Evolutionary conservation across 805 yeast genomes (phyloP).

Genomic region (Candida sakaeoensis): DNA sequence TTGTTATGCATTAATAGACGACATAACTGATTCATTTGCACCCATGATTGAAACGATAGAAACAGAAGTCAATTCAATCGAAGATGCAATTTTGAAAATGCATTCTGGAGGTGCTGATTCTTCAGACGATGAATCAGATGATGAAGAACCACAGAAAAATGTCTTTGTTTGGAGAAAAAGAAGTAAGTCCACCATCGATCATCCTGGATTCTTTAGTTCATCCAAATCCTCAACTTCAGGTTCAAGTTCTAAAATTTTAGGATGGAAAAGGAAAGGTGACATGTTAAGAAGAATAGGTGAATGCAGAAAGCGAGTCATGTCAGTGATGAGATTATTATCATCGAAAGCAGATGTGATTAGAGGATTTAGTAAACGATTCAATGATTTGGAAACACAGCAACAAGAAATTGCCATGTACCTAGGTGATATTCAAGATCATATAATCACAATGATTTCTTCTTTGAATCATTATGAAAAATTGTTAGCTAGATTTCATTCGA

Average conservation of each 20-base stretch:
- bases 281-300: conserved; percentile 95
- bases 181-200: conserved; percentile 37
- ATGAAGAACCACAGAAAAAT: conserved; percentile 20
- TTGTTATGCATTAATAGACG: conserved; percentile 93
- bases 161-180: conserved; percentile 33
- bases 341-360: conserved; percentile 97
- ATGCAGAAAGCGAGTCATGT: conserved; percentile 91
- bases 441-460: conserved; percentile 94
- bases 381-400: conserved; percentile 62
- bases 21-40: conserved; percentile 95
- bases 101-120: conserved; percentile 61
- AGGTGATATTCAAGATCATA: conserved; percentile 97
- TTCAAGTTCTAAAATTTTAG: conserved; percentile 46
- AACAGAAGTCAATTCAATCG: conserved; percentile 91
- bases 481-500: conserved; percentile 91
- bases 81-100: conserved; percentile 84
- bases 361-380: conserved; percentile 89
- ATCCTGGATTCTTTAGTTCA: conserved; percentile 7
- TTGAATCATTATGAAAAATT: conserved; percentile 92
- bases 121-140: conserved; percentile 28
- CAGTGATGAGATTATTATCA: conserved; percentile 76
- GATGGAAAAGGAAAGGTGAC: conserved; percentile 90
- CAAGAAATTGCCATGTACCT: conserved; percentile 90
- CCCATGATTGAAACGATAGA: conserved; percentile 95
- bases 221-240: conserved; percentile 24